Conservation (phyloP, 148 eudicot genomes). For the Pouteria glomerata region DNA sequence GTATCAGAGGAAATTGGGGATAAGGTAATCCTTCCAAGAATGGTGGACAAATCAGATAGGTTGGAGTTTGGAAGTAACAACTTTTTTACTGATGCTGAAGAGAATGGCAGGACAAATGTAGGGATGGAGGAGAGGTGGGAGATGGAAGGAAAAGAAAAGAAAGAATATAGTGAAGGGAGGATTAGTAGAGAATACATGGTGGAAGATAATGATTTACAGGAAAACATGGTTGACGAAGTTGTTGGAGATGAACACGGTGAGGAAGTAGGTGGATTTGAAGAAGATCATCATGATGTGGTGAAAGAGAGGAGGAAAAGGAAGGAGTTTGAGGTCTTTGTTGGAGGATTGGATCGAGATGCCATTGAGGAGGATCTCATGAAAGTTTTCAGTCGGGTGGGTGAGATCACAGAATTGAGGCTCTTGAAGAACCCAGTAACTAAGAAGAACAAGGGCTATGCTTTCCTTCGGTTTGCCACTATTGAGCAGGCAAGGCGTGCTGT, state of each 20-base stretch:
- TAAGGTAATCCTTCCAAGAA: neutral
- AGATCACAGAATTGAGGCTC: slow-evolving; percentile 7
- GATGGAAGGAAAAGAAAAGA: neutral
- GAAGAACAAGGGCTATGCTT: slow-evolving; percentile 10
- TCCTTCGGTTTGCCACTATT: neutral
- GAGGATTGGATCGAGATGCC: slow-evolving; percentile 5
- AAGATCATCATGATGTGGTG: neutral
- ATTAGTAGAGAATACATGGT: neutral
- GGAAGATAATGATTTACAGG: neutral
- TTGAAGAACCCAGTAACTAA: slow-evolving; percentile 5
- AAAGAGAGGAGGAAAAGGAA: slow-evolving; percentile 1
- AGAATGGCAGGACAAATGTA: neutral
- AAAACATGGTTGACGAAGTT: neutral
- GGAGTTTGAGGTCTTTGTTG: slow-evolving; percentile 8
- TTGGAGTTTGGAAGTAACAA: neutral
- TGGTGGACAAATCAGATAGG: neutral
- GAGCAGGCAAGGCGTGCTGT: slow-evolving; percentile 11
- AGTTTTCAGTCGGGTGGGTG: slow-evolving; percentile 4
- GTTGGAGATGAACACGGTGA: neutral
- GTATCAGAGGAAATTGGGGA: neutral
- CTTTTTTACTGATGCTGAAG: neutral
- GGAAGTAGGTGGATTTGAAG: neutral
- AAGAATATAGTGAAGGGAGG: neutral
- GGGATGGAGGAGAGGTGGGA: neutral
- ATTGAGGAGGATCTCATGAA: neutral